A percentile compares a stretch with the other conserved stretches of the same genome.
These are phyloP conservation scores for carrot (Daucus carota) DNA, from an alignment of 129 eudicot species.

Conservation along the genomic window DNA sequence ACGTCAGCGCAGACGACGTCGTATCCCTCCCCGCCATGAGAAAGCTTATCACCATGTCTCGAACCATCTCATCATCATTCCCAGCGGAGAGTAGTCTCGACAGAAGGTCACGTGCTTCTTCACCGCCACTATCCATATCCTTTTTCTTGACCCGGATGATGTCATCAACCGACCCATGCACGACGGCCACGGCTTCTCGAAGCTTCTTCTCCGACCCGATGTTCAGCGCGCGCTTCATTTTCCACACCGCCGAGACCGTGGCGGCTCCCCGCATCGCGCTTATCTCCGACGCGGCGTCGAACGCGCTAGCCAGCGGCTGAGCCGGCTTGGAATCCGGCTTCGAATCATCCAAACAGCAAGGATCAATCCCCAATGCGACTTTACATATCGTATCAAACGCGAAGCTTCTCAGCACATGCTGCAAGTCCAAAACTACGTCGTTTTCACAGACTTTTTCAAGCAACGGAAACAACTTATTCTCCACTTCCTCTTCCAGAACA, in stretches of 20 bases:
- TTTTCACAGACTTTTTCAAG: slow-evolving; percentile 32
- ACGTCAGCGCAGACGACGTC: slow-evolving; percentile 60
- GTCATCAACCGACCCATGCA: slow-evolving; percentile 32
- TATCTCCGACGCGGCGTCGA: slow-evolving; percentile 60
- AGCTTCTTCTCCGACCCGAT: slow-evolving; percentile 54
- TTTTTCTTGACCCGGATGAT: slow-evolving; percentile 32
- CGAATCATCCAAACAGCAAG: slow-evolving; percentile 34
- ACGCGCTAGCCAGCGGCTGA: slow-evolving; percentile 37
- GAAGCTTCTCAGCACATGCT: slow-evolving; percentile 59
- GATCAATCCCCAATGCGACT: slow-evolving; percentile 63
- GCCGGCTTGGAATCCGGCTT: slow-evolving; percentile 18
- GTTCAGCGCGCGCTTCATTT: slow-evolving; percentile 34
- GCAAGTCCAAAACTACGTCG: slow-evolving; percentile 47
- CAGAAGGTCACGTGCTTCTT: slow-evolving; percentile 28
- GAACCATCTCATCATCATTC: slow-evolving; percentile 27
- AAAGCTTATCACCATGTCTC: slow-evolving; percentile 61
- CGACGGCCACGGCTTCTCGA: slow-evolving; percentile 30
- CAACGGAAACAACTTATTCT: slow-evolving; percentile 42
- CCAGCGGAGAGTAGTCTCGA: slow-evolving; percentile 45
- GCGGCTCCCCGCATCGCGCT: slow-evolving; percentile 54
- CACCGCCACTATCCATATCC: neutral
- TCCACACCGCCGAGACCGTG: slow-evolving; percentile 55
- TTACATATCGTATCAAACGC: slow-evolving; percentile 72
- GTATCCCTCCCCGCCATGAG: slow-evolving; percentile 69
- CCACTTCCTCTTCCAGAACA: slow-evolving; percentile 44